Percentiles rank a stretch among this genome's conserved stretches.
Conservation (phyloP, 2,329 filamentous ascomycete genomes). For the Arthrocladium fulminans region DNA sequence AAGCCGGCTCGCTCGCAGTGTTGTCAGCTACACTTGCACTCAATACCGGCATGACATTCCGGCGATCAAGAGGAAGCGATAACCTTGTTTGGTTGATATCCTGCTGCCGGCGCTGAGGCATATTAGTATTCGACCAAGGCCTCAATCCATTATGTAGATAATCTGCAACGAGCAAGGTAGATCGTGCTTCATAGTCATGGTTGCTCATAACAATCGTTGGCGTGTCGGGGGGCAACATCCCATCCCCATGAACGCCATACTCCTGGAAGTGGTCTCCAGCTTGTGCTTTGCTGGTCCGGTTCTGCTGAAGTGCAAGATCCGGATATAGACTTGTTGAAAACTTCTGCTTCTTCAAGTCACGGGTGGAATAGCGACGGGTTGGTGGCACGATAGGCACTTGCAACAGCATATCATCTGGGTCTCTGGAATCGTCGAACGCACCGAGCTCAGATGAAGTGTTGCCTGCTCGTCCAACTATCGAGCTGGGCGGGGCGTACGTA, state of each 20-base stretch:
- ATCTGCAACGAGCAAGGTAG: not conserved
- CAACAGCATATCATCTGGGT: not conserved
- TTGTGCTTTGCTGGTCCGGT: not conserved
- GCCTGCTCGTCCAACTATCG: not conserved
- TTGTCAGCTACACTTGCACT: too few species aligned
- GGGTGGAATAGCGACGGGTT: not conserved
- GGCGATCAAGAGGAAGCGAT: too few species aligned
- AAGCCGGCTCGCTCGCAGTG: too few species aligned
- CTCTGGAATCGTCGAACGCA: not conserved
- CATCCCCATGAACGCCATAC: too few species aligned
- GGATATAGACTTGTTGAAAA: not conserved
- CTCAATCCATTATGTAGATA: not conserved
- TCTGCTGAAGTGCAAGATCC: not conserved
- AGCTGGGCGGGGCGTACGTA: not conserved
- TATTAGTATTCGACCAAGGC: not conserved
- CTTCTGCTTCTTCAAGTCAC: not conserved
- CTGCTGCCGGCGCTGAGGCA: too few species aligned
- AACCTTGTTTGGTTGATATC: too few species aligned
- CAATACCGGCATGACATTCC: too few species aligned
- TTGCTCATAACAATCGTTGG: not conserved
- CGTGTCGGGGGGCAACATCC: not conserved
- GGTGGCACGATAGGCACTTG: not conserved
- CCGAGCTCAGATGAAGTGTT: not conserved
- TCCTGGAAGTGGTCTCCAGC: not conserved
- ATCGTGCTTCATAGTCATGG: not conserved